These are phyloP conservation scores for Grammothele lineata DNA, from an alignment of 768 basidiomycete genomes.

Conservation along the genomic window DNA sequence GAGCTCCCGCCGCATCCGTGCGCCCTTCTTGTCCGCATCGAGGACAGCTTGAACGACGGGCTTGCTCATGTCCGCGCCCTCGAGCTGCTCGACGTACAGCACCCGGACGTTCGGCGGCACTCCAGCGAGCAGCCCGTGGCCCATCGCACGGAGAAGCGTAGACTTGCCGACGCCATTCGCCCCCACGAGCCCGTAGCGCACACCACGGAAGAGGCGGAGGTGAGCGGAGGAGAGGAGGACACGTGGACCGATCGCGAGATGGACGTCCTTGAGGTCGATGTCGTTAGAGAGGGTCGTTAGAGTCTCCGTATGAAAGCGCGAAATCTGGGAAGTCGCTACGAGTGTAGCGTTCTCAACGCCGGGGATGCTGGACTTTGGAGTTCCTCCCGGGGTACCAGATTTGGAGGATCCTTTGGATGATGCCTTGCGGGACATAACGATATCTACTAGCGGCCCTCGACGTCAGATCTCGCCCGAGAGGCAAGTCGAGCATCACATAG, in stretches of 20 bases:
- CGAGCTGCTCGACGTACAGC: conserved; percentile 97
- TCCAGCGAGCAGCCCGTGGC: conserved; percentile 71
- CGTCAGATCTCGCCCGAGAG: too few species aligned
- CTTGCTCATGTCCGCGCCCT: conserved; percentile 12
- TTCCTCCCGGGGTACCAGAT: too few species aligned
- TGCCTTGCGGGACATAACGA: too few species aligned
- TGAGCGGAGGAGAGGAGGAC: conserved; percentile 11
- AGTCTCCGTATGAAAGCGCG: conserved; percentile 15
- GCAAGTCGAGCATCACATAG: too few species aligned
- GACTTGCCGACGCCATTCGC: conserved; percentile 96
- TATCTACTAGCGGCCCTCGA: too few species aligned
- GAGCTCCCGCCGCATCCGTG: conserved; percentile 10
- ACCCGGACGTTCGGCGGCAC: conserved; percentile 84
- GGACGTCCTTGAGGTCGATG: conserved; percentile 16
- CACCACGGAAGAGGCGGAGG: conserved; percentile 15
- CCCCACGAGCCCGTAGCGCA: conserved; percentile 55
- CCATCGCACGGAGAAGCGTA: conserved; percentile 55
- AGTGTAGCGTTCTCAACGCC: too few species aligned
- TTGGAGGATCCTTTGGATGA: too few species aligned
- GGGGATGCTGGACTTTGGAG: too few species aligned
- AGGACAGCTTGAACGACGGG: conserved; percentile 10
- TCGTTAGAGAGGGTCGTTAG: conserved; percentile 13
- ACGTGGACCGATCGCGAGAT: conserved; percentile 6
- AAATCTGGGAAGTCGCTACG: conserved; percentile 13
- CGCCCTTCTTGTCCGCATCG: conserved; percentile 10